Evolutionary conservation across 371 early-diverging fungal species (phyloP), one percentile per base, ranked within the genome.

Genomic region (Syncephalastrum contaminatum): DNA sequence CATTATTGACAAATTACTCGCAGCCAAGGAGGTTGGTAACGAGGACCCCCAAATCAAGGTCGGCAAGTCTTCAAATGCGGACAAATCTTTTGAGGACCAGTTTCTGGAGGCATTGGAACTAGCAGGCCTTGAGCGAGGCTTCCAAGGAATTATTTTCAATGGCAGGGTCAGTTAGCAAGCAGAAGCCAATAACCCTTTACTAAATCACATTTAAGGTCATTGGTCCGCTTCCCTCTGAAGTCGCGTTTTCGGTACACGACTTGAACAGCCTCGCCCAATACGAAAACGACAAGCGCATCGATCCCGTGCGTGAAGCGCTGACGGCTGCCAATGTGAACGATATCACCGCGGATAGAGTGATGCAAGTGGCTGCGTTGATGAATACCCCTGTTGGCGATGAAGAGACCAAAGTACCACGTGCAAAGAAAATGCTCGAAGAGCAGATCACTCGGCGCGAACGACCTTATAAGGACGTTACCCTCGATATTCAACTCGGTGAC

Each of bases 211-310:
- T 4, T 8, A 30, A 82, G 81, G 59, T 75, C 2, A 58, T 84
- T 12, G 84, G 88, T 4, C 83, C 88, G 16, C 61, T 88, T 13
- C 41, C 63, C 21, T 13, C 36, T 3, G 55, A 62, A 4, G 63
- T 53, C 0, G 27, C 59, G 10, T 87, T 89, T 51, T 54, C 60
- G 10, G 56, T 57, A 1, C 73, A 69, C 1, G 84, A 90, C 55
- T 80, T 85, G 42, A 60, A 68, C 22, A 42, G 67, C 21, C 66
- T 90, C 14, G 58, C 62, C 39, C 48, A 51, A 13, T 70, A 70
- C 43, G 90, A 89, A 53, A 64, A 36, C 24, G 57, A 56, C 6
- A 60, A 64, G 4, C 75, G 85, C 12, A 71, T 73, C 25, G 42
- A 60, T 44, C 61, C 75, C 39, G 48, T 63, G 66, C 47, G 66